Evolutionary conservation across 2,329 filamentous ascomycete species (phyloP).

Genomic region (Cordyceps javanica): DNA sequence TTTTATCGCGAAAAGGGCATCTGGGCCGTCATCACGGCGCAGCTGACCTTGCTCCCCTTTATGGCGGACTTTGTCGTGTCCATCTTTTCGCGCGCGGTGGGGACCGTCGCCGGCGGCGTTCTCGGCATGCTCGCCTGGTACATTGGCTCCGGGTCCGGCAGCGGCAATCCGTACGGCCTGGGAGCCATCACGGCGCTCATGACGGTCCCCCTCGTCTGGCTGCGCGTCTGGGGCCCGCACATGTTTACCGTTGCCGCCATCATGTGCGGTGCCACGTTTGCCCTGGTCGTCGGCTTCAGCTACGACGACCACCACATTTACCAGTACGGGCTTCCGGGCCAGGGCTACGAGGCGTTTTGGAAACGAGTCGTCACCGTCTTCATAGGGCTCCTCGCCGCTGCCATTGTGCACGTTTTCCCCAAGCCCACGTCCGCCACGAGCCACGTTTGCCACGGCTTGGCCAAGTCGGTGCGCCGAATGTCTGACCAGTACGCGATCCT

Average conservation of each 20-base stretch:
- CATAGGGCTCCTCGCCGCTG: slow-evolving; percentile 35
- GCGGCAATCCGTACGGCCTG: slow-evolving; percentile 44
- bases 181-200: slow-evolving; percentile 38
- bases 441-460: slow-evolving; percentile 38
- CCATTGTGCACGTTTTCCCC: slow-evolving; percentile 41
- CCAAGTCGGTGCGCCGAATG: slow-evolving; percentile 34
- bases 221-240: slow-evolving; percentile 27
- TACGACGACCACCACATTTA: slow-evolving; percentile 36
- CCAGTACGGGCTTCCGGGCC: slow-evolving; percentile 39
- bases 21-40: slow-evolving; percentile 46
- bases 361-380: slow-evolving; percentile 38
- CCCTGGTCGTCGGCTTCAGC: slow-evolving; percentile 40
- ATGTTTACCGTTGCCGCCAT: slow-evolving; percentile 23
- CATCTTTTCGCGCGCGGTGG: slow-evolving; percentile 32
- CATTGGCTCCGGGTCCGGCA: slow-evolving; percentile 40
- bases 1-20: slow-evolving; percentile 46
- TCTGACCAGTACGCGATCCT: slow-evolving; percentile 44
- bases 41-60: slow-evolving; percentile 40
- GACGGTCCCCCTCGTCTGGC: slow-evolving; percentile 28
- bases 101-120: slow-evolving; percentile 40
- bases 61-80: slow-evolving; percentile 45
- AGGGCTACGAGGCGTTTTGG: slow-evolving; percentile 43
- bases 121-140: slow-evolving; percentile 45
- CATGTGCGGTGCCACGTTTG: slow-evolving; percentile 32
- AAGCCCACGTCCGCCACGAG: slow-evolving; percentile 38